phyloP scores from a whole-genome alignment of 345 rosid species.

The Raphanus raphanistrum region DNA sequence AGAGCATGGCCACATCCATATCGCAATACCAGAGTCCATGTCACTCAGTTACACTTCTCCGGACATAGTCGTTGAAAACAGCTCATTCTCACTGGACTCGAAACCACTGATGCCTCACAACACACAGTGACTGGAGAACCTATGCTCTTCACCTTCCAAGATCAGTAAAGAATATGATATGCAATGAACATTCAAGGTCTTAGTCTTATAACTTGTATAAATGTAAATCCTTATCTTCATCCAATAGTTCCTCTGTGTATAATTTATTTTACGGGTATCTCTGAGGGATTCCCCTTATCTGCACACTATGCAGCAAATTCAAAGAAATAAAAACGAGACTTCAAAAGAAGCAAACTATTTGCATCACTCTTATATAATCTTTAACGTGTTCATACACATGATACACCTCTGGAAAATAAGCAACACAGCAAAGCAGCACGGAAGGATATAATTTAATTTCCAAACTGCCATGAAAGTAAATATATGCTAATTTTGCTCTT shows the following conservation, averaged over 20 bases:
- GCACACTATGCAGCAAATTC: background rate
- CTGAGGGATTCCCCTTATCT: background rate
- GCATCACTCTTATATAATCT: background rate
- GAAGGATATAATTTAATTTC: background rate
- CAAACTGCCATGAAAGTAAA: background rate
- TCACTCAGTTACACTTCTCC: conserved; percentile 18
- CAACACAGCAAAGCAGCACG: background rate
- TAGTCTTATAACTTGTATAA: background rate
- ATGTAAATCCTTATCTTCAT: background rate
- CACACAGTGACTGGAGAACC: conserved; percentile 20
- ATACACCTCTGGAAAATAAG: background rate
- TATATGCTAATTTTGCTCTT: background rate
- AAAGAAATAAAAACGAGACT: background rate
- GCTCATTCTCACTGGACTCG: conserved; percentile 16
- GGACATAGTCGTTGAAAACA: conserved; percentile 1
- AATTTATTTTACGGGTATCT: background rate
- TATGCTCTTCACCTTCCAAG: background rate
- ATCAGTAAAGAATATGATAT: background rate
- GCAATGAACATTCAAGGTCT: background rate
- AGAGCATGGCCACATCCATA: conserved; percentile 12
- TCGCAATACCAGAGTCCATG: conserved; percentile 1
- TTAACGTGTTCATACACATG: conserved; percentile 15
- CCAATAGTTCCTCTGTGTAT: background rate
- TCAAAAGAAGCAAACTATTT: conserved; percentile 3
- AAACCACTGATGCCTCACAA: conserved; percentile 15